Evolutionary conservation across 306 rosid genomes (phyloP).

Genomic region (Cicer arietinum): DNA sequence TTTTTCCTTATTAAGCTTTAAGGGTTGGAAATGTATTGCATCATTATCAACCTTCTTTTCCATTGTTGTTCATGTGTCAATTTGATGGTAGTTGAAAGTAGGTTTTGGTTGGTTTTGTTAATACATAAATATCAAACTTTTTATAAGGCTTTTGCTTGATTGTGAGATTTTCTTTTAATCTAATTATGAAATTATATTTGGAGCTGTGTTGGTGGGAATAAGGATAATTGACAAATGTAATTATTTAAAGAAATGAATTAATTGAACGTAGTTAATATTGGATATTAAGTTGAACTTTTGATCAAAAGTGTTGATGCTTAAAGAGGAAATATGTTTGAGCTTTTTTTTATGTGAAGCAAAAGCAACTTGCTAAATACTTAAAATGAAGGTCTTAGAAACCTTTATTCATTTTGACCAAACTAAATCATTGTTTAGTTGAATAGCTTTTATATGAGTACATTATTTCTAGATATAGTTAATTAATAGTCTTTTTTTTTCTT

Average conservation of each 20-base stretch:
- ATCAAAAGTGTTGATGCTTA: too few relatives aligned
- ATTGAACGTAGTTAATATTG: too few relatives aligned
- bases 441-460: neutral
- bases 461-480: neutral
- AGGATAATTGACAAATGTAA: too few relatives aligned
- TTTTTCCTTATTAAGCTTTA: neutral
- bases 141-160: neutral
- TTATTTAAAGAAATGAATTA: too few relatives aligned
- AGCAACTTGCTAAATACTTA: conserved; percentile 13
- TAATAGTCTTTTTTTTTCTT: too few relatives aligned
- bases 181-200: conserved; percentile 29
- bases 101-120: conserved; percentile 44
- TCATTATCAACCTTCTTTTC: conserved; percentile 40
- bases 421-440: neutral
- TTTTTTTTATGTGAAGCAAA: conserved; percentile 12
- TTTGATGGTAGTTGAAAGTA: conserved; percentile 39
- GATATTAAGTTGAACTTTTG: too few relatives aligned
- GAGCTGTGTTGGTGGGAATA: neutral
- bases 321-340: neutral
- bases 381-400: conserved; percentile 21
- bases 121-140: conserved; percentile 34
- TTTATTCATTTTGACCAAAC: conserved; percentile 21
- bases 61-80: conserved; percentile 47
- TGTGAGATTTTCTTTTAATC: conserved; percentile 17
- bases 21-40: conserved; percentile 36